Evolutionary conservation across 1,284 basidiomycete genomes (phyloP).

Genomic region (Peniophora sp.): DNA sequence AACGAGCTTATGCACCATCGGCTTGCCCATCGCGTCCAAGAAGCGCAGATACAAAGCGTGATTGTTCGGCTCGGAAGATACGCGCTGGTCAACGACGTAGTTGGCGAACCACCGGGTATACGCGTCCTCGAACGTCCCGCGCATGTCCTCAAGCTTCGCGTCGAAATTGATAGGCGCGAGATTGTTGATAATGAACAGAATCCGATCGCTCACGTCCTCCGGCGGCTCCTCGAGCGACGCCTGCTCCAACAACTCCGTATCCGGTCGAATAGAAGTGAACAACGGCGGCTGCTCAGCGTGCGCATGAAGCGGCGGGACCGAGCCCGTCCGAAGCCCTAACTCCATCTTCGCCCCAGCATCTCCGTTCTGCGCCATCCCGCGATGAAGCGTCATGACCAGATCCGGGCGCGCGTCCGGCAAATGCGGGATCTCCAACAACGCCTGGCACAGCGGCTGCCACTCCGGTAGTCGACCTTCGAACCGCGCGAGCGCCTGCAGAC

Average conservation of each 20-base stretch:
- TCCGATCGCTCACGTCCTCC: slow-evolving; percentile 87
- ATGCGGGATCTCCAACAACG: slow-evolving; percentile 82
- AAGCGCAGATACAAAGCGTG: slow-evolving; percentile 93
- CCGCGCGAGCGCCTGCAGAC: slow-evolving; percentile 82
- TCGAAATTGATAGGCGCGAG: slow-evolving; percentile 93
- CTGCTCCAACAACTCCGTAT: slow-evolving; percentile 52
- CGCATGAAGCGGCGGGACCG: slow-evolving; percentile 17
- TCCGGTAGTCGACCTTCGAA: slow-evolving; percentile 87
- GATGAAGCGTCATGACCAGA: slow-evolving; percentile 67
- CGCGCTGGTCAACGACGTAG: slow-evolving; percentile 93
- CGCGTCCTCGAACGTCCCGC: slow-evolving; percentile 69
- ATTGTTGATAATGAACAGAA: slow-evolving; percentile 98
- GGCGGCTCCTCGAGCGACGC: slow-evolving; percentile 49
- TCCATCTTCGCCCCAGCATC: slow-evolving; percentile 28
- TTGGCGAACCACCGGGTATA: slow-evolving; percentile 96
- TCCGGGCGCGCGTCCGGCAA: slow-evolving; percentile 85
- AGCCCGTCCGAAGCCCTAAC: slow-evolving; percentile 30
- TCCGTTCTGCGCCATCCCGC: slow-evolving; percentile 51
- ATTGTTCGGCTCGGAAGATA: slow-evolving; percentile 96
- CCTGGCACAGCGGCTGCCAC: slow-evolving; percentile 92
- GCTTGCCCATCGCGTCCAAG: slow-evolving; percentile 73
- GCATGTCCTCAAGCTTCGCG: slow-evolving; percentile 79
- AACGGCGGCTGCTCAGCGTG: slow-evolving; percentile 40
- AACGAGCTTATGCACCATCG: slow-evolving; percentile 66
- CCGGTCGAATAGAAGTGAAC: slow-evolving; percentile 71